Base-by-base conservation (phyloP, 345 rosid genomes). In the Citrus hindsii region DNA sequence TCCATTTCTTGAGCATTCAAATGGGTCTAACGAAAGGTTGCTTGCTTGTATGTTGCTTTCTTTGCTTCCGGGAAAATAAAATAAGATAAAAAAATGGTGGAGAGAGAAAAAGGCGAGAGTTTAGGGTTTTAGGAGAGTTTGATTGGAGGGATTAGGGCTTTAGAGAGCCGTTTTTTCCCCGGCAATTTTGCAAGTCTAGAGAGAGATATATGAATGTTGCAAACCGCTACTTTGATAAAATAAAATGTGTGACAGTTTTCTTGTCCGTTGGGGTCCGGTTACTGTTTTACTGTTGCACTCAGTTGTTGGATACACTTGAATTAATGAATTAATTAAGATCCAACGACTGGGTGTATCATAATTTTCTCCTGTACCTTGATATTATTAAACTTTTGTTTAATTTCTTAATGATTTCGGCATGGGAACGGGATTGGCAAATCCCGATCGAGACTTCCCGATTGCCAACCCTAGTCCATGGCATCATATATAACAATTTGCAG, bases 1-100 rank as follows among this genome's bases (percentile, higher is more conserved):
- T 74, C 86, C 83, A 87, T 83, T 83, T 87, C 73, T 60, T 71
- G 77, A 90, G 85, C 93, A 90, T 88, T 82, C 84, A 69, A 82
- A 71, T 75, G 69, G 72, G 67, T 81, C 68, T 74, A 2, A 48
- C 67, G 33, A 55, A 38, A 25, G 18, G 33, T 6, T 12, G 66
- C 21, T 25, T 14, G 67, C 21, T 16, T 32, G 12, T 0, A 18
- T 30, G 7, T 64, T 30, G 7, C 7, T 71, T 38, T 40, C 40
- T 28, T n/a, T 24, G 71, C 48, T 76, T 22, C 58, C 22, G 2
- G 37, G 27, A 42, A 58, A 67, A 46, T 46, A 10, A 64, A 19
- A 64, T 12, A 27, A 51, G 56, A 16, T 5, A 46, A 1, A 7
- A 7, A 14, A 28, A 28, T 13, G 9, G 67, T 63, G 1, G 22